Percentiles rank a stretch among this genome's conserved stretches.
Conservation (phyloP, 768 basidiomycete genomes). For the Filobasidium floriforme region DNA sequence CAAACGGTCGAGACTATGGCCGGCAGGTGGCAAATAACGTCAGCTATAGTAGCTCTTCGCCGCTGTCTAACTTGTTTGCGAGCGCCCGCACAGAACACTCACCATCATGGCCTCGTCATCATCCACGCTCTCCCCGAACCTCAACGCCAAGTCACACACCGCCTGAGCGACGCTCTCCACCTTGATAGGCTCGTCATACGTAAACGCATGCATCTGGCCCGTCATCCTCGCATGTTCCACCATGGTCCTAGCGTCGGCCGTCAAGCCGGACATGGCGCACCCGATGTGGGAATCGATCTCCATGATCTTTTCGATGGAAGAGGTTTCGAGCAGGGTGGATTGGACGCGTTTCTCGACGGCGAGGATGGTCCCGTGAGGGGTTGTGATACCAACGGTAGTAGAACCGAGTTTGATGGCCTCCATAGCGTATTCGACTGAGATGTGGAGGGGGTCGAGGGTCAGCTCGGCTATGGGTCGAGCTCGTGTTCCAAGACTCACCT, state of each 20-base stretch:
- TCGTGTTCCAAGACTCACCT: constrained; percentile 51
- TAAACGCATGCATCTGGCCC: constrained; percentile 72
- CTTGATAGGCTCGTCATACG: constrained; percentile 91
- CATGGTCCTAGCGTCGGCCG: constrained; percentile 97
- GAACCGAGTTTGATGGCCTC: constrained; percentile 99
- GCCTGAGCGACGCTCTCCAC: constrained; percentile 98
- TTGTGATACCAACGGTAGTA: constrained; percentile 91
- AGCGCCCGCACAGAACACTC: constrained; percentile 26
- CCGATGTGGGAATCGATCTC: constrained; percentile 95
- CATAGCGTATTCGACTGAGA: constrained; percentile 93
- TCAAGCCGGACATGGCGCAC: constrained; percentile 91
- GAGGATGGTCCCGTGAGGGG: constrained; percentile 80
- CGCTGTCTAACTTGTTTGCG: too few species aligned
- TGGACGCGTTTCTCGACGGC: constrained; percentile 98
- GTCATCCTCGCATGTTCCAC: constrained; percentile 99
- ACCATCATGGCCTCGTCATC: constrained; percentile 98
- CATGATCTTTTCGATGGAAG: constrained; percentile 99
- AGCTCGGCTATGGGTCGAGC: neutral
- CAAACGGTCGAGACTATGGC: constrained; percentile 81
- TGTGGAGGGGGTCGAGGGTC: neutral
- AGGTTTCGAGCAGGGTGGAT: constrained; percentile 87
- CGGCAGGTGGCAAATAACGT: too few species aligned
- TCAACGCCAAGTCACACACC: constrained; percentile 89
- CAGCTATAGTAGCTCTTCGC: neutral
- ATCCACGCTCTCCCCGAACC: constrained; percentile 98